phyloP scores from a whole-genome alignment of 345 rosid species.

The Anastatica hierochuntica region DNA sequence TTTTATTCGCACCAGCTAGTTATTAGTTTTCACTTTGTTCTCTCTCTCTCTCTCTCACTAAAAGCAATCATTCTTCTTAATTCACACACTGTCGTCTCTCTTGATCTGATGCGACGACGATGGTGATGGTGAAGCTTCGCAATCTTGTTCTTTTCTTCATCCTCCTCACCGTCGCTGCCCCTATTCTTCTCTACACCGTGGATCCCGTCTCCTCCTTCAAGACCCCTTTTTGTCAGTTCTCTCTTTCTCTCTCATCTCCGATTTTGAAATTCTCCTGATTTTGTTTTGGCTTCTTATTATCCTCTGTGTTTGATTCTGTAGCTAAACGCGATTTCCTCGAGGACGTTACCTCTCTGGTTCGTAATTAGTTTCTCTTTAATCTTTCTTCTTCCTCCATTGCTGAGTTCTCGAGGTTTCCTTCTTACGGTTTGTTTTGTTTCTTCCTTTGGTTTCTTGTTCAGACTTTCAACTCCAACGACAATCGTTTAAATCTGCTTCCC shows the following conservation, averaged over 20 bases:
- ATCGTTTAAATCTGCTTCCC: constrained; percentile 60
- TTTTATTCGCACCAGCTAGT: background rate
- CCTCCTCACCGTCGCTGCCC: constrained; percentile 60
- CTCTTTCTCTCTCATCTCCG: constrained; percentile 4
- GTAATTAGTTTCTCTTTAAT: constrained; percentile 9
- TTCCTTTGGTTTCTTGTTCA: constrained; percentile 17
- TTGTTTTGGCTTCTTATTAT: background rate
- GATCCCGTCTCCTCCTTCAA: constrained; percentile 40
- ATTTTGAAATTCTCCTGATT: background rate
- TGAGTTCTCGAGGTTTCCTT: constrained; percentile 1
- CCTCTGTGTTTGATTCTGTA: constrained; percentile 24
- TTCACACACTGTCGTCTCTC: background rate
- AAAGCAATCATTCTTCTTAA: background rate
- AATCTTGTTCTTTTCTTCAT: constrained; percentile 62
- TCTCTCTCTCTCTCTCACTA: background rate
- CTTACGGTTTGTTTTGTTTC: background rate
- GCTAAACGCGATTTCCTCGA: constrained; percentile 62
- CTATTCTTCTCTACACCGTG: constrained; percentile 55
- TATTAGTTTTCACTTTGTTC: background rate
- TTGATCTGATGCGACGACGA: background rate
- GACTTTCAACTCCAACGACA: constrained; percentile 43
- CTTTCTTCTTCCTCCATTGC: background rate
- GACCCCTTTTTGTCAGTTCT: constrained; percentile 32
- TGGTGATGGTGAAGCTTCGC: constrained; percentile 43
- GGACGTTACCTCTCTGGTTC: constrained; percentile 56